phyloP scores from a whole-genome alignment of 352 stramenopile species.

The Globisporangium paroecandrum region DNA sequence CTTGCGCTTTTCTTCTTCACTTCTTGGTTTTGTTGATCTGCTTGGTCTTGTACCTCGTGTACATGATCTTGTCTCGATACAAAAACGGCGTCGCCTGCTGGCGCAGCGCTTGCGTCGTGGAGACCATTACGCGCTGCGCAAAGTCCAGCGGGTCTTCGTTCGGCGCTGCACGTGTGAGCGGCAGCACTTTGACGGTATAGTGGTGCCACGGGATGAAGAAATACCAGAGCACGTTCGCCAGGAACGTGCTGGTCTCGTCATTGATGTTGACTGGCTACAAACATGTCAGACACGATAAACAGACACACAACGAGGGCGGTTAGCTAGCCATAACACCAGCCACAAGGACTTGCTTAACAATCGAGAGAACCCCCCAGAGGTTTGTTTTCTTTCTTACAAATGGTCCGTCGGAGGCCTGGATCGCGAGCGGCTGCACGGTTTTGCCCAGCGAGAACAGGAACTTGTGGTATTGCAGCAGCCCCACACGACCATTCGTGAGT shows the following conservation, averaged over 20 bases:
- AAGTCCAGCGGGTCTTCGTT: slow-evolving; percentile 48
- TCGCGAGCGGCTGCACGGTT: slow-evolving; percentile 56
- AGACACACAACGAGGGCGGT: neutral
- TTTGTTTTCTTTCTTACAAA: slow-evolving; percentile 37
- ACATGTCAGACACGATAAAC: neutral
- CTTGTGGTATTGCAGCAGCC: slow-evolving; percentile 74
- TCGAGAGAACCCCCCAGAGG: neutral
- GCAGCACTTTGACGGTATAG: slow-evolving; percentile 61
- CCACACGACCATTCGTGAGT: slow-evolving; percentile 60
- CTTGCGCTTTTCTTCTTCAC: slow-evolving; percentile 15
- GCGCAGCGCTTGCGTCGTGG: slow-evolving; percentile 41
- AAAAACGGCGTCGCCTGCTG: slow-evolving; percentile 64
- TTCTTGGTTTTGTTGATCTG: slow-evolving; percentile 54
- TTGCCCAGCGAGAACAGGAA: slow-evolving; percentile 73
- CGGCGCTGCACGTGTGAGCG: slow-evolving; percentile 26
- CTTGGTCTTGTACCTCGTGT: slow-evolving; percentile 51
- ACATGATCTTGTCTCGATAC: slow-evolving; percentile 71
- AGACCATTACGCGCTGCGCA: slow-evolving; percentile 62
- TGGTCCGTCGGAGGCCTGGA: slow-evolving; percentile 55
- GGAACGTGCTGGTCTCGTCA: slow-evolving; percentile 71
- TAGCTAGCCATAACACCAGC: neutral
- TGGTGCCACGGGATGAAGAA: slow-evolving; percentile 66
- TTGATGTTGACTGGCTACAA: slow-evolving; percentile 73
- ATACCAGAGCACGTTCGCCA: slow-evolving; percentile 74
- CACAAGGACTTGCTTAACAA: neutral